Percentiles rank a stretch among this genome's conserved stretches.
phyloP scores from a whole-genome alignment of 2,329 filamentous ascomycete species.

The Acrodontium crateriforme region DNA sequence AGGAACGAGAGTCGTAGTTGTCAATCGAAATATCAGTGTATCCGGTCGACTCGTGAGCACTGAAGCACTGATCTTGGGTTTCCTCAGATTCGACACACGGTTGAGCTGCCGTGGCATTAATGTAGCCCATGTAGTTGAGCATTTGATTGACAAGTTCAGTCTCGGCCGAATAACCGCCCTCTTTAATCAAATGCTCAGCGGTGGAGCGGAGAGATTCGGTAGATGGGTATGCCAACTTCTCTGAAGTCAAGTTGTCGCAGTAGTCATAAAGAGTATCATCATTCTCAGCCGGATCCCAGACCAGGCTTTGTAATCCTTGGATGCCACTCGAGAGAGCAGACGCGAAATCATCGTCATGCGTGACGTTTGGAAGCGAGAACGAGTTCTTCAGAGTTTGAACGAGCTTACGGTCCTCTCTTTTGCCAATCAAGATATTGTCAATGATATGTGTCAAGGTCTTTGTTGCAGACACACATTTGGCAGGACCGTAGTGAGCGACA shows the following conservation, averaged over 20 bases:
- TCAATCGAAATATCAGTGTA: slow-evolving; percentile 30
- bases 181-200: slow-evolving; percentile 32
- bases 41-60: slow-evolving; percentile 31
- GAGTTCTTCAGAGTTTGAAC: slow-evolving; percentile 35
- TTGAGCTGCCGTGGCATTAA: slow-evolving; percentile 31
- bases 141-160: slow-evolving; percentile 36
- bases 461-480: slow-evolving; percentile 50
- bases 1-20: slow-evolving; percentile 36
- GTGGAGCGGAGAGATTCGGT: slow-evolving; percentile 24
- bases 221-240: slow-evolving; percentile 29
- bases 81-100: slow-evolving; percentile 22
- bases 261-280: slow-evolving; percentile 37
- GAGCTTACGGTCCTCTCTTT: slow-evolving; percentile 31
- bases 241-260: slow-evolving; percentile 41
- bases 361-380: slow-evolving; percentile 39
- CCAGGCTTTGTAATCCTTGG: slow-evolving; percentile 39
- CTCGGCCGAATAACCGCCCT: slow-evolving; percentile 32
- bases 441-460: slow-evolving; percentile 47
- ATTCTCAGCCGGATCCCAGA: slow-evolving; percentile 46
- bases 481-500: slow-evolving; percentile 41
- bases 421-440: slow-evolving; percentile 42
- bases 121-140: slow-evolving; percentile 44
- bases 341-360: slow-evolving; percentile 41
- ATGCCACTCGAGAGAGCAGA: slow-evolving; percentile 32
- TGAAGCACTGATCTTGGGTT: slow-evolving; percentile 40